Base-by-base conservation (phyloP, 2,329 filamentous ascomycete species). In the Fusarium sp. region DNA sequence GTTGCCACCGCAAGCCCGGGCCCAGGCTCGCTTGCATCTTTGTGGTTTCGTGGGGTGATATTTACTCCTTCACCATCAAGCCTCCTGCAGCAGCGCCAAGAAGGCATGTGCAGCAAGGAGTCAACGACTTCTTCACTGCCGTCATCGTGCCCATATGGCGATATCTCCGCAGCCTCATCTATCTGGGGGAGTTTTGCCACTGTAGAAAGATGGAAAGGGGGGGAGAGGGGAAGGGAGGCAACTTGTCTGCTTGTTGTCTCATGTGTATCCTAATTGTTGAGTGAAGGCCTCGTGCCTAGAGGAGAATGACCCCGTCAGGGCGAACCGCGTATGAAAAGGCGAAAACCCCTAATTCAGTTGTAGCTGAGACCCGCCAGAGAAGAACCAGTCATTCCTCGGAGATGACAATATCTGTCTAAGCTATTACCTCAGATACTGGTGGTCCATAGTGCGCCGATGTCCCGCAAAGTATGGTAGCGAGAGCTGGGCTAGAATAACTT, bases 11-110 rank as follows among this genome's bases (percentile, higher is more conserved):
- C 47, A 58, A 55, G 54, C 39, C 67, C 46, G 62, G 62, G 69
- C 56, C 58, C 44, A 60, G 50, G 65, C 69, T 73, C 69, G 70
- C 70, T 73, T 73, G 51, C 46, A 39, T 12, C 56, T 56, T 66
- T 42, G 42, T 46, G 65, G 70, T 73, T 70, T 73, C 69, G 67
- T 73, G 62, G 67, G 69, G 69, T 69, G 71, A 71, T 70, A 61
- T 64, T 61, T 58, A 52, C 59, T 65, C 60, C 69, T 60, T 73
- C 67, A 69, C 68, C 68, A 72, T 67, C 45, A 40, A 34, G 30
- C 49, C 62, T 73, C 64, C 57, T 58, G 53, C 58, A 61, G 58
- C 43, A 50, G 47, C n/a, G 59, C 48, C 56, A 62, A 59, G 52
- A 60, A 47, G 15, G 23, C 30, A 30, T 42, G 52, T 42, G 12